Evolutionary conservation across 352 stramenopile genomes (phyloP).

Genomic region (Aphanomyces astaci): DNA sequence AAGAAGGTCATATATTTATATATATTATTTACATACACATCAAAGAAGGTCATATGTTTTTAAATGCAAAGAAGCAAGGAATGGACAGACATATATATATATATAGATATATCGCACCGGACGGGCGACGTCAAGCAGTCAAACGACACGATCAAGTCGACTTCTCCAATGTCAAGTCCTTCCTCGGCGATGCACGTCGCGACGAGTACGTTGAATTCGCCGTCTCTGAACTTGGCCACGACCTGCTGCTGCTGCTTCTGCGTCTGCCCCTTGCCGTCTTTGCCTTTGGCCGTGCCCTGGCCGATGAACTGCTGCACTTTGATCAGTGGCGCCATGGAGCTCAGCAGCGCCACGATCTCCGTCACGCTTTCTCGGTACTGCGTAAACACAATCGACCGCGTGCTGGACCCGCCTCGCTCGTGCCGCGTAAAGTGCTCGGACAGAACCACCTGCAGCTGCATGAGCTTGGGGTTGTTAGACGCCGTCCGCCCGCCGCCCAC

Average conservation of each 20-base stretch:
- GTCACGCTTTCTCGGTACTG: constrained; percentile 92
- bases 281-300: constrained; percentile 74
- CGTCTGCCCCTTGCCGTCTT: constrained; percentile 84
- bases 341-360: constrained; percentile 87
- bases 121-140: constrained; percentile 93
- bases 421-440: constrained; percentile 83
- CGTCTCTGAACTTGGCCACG: constrained; percentile 81
- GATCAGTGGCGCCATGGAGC: constrained; percentile 59
- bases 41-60: no score
- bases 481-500: constrained; percentile 24
- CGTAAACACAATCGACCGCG: constrained; percentile 96
- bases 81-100: neutral
- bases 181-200: constrained; percentile 95
- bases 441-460: constrained; percentile 88
- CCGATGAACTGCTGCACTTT: constrained; percentile 91
- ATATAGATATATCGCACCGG: constrained; percentile 47
- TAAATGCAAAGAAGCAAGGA: no score
- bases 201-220: constrained; percentile 89
- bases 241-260: constrained; percentile 95
- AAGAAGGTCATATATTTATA: no score
- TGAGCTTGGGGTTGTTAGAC: constrained; percentile 57
- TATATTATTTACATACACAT: no score
- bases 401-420: constrained; percentile 58
- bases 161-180: constrained; percentile 92
- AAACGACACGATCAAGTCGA: constrained; percentile 92